These are phyloP conservation scores for Colletotrichum graminicola DNA, from an alignment of 2,329 filamentous ascomycete genomes.

Conservation along the genomic window DNA sequence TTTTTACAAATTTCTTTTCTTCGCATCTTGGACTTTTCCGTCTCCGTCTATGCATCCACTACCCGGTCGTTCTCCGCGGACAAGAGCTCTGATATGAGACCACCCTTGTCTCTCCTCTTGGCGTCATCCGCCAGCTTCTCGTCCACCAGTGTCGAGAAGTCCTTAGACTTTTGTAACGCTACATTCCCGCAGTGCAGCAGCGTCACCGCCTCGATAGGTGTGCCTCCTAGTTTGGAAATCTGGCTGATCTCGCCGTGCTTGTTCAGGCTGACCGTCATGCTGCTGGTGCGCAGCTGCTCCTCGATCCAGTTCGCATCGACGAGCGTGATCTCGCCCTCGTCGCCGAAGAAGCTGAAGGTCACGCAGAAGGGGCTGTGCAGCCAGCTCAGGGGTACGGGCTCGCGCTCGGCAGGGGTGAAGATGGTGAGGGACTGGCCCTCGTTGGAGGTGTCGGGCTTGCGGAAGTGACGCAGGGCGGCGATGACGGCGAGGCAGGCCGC, in stretches of 20 bases:
- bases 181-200: slow-evolving; percentile 81
- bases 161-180: slow-evolving; percentile 83
- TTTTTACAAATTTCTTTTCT: slow-evolving; percentile 35
- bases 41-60: slow-evolving; percentile 54
- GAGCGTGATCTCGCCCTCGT: slow-evolving; percentile 77
- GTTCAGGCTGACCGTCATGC: slow-evolving; percentile 87
- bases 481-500: slow-evolving; percentile 88
- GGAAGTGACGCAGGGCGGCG: slow-evolving; percentile 90
- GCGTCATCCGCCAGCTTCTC: slow-evolving; percentile 81
- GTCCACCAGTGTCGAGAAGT: slow-evolving; percentile 81
- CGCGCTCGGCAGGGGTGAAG: slow-evolving; percentile 85
- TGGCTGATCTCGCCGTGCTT: slow-evolving; percentile 91
- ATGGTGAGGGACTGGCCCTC: slow-evolving; percentile 87
- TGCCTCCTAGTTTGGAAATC: slow-evolving; percentile 89
- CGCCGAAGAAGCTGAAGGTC: slow-evolving; percentile 86
- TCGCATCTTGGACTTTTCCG: slow-evolving; percentile 40
- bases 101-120: slow-evolving; percentile 82
- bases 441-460: slow-evolving; percentile 88
- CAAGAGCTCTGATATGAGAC: slow-evolving; percentile 78
- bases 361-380: slow-evolving; percentile 93
- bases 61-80: slow-evolving; percentile 85
- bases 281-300: slow-evolving; percentile 80
- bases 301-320: slow-evolving; percentile 81
- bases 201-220: slow-evolving; percentile 81
- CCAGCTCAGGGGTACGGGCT: slow-evolving; percentile 90